These are phyloP conservation scores for Ustilago crameri DNA, from an alignment of 1,284 basidiomycete species.

Conservation along the genomic window DNA sequence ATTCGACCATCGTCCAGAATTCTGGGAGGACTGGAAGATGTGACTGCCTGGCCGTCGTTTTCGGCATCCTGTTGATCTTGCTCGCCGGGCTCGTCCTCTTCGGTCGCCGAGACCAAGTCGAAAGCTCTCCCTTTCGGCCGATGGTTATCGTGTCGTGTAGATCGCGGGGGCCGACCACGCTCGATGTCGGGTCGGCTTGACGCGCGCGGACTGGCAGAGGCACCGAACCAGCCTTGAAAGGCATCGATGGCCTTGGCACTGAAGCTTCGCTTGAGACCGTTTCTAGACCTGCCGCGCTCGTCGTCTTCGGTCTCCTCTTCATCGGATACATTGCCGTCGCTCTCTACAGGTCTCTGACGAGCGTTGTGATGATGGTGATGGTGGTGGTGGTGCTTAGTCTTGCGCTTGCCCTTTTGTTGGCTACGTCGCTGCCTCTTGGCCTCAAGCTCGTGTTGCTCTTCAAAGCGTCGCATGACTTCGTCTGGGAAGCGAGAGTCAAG, in stretches of 20 bases:
- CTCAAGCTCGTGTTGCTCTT: constrained; percentile 15
- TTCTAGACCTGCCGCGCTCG: constrained; percentile 20
- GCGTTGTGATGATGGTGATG: constrained; percentile 5
- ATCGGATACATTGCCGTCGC: constrained; percentile 54
- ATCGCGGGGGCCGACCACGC: constrained; percentile 10
- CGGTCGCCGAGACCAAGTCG: constrained; percentile 31
- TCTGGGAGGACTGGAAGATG: constrained; percentile 15
- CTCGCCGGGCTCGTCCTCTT: constrained; percentile 33
- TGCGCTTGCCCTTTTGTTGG: constrained; percentile 31
- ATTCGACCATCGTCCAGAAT: not conserved
- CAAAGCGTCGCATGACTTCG: constrained; percentile 64
- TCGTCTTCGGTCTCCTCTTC: constrained; percentile 55
- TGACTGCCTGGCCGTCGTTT: not conserved
- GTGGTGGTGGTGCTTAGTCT: constrained; percentile 9
- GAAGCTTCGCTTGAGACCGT: constrained; percentile 48
- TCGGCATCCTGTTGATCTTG: constrained; percentile 27
- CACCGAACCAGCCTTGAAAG: constrained; percentile 55
- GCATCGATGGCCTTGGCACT: constrained; percentile 49
- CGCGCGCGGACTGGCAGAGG: constrained; percentile 23
- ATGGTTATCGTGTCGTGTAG: constrained; percentile 4
- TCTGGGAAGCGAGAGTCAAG: constrained; percentile 65
- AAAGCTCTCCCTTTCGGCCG: constrained; percentile 16
- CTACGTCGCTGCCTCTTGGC: constrained; percentile 18
- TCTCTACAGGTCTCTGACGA: constrained; percentile 20
- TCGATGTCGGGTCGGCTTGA: constrained; percentile 32